These are phyloP conservation scores for Phytophthora foliorum DNA, from an alignment of 352 stramenopile genomes.

Conservation along the genomic window DNA sequence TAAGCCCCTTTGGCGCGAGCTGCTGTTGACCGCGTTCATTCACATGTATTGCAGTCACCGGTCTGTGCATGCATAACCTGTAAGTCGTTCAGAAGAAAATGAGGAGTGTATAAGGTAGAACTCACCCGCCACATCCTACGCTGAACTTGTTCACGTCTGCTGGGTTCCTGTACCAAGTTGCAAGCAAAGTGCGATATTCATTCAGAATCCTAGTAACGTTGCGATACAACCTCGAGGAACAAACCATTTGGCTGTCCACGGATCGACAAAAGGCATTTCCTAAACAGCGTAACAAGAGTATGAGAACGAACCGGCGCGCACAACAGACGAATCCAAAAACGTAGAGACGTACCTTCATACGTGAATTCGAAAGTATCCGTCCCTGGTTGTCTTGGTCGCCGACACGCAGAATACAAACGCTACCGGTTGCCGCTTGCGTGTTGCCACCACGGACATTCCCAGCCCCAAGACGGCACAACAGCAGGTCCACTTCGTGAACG, in stretches of 20 bases:
- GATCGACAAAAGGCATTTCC: slow-evolving; percentile 37
- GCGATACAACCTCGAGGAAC: background rate
- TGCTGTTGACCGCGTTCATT: slow-evolving; percentile 18
- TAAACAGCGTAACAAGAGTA: slow-evolving; percentile 3
- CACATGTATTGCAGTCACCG: slow-evolving; percentile 33
- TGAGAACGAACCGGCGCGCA: background rate
- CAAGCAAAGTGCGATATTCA: background rate
- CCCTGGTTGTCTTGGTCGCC: slow-evolving; percentile 11
- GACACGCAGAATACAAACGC: slow-evolving; percentile 25
- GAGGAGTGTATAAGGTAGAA: background rate
- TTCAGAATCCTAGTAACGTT: background rate
- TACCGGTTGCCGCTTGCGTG: slow-evolving; percentile 11
- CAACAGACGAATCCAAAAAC: background rate
- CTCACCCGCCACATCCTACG: slow-evolving; percentile 41
- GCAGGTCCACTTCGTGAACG: slow-evolving; percentile 35
- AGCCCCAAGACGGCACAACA: slow-evolving; percentile 34
- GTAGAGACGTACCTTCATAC: slow-evolving; percentile 19
- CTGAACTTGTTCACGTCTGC: slow-evolving; percentile 36
- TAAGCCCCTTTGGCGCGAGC: slow-evolving; percentile 34
- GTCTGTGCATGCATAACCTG: slow-evolving; percentile 6
- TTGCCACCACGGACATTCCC: background rate
- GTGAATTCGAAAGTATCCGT: slow-evolving; percentile 9
- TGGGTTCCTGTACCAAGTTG: slow-evolving; percentile 28
- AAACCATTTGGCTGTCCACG: slow-evolving; percentile 46
- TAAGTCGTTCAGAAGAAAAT: background rate